phyloP scores from a whole-genome alignment of 371 early-diverging fungal species.

The Apophysomyces variabilis region DNA sequence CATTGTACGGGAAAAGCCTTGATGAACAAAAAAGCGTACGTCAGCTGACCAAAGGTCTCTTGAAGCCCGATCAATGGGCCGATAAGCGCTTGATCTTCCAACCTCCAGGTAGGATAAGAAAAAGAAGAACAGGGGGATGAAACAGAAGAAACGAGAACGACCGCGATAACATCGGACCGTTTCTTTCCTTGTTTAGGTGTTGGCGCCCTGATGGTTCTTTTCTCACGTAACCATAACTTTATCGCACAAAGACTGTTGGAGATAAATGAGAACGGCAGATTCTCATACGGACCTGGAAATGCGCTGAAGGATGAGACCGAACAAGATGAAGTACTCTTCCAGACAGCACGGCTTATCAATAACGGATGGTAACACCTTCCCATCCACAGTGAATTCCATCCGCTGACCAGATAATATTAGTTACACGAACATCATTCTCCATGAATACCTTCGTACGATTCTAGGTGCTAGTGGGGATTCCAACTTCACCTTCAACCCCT shows the following conservation, averaged over 20 bases:
- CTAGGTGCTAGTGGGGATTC: constrained; percentile 43
- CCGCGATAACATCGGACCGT: neutral
- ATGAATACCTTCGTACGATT: constrained; percentile 56
- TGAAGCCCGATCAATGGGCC: constrained; percentile 59
- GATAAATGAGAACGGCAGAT: constrained; percentile 46
- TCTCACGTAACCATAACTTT: constrained; percentile 60
- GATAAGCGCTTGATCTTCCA: constrained; percentile 52
- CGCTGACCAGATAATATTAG: constrained; percentile 4
- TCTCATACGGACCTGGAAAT: constrained; percentile 40
- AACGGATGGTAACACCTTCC: constrained; percentile 36
- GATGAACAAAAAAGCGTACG: constrained; percentile 47
- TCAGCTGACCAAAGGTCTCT: constrained; percentile 40
- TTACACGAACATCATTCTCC: constrained; percentile 47
- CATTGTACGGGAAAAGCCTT: constrained; percentile 50
- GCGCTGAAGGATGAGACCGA: constrained; percentile 28
- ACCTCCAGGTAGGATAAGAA: constrained; percentile 38
- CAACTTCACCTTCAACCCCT: constrained; percentile 39
- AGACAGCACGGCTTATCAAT: constrained; percentile 57
- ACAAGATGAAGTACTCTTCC: constrained; percentile 57
- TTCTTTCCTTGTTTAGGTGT: constrained; percentile 29
- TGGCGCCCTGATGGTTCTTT: constrained; percentile 45
- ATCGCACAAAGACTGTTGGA: constrained; percentile 52
- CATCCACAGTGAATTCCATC: too few species aligned
- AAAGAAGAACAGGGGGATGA: neutral
- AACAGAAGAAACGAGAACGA: neutral